Base-by-base conservation (phyloP, 1,284 basidiomycete species). In the Sporisorium graminicola region DNA sequence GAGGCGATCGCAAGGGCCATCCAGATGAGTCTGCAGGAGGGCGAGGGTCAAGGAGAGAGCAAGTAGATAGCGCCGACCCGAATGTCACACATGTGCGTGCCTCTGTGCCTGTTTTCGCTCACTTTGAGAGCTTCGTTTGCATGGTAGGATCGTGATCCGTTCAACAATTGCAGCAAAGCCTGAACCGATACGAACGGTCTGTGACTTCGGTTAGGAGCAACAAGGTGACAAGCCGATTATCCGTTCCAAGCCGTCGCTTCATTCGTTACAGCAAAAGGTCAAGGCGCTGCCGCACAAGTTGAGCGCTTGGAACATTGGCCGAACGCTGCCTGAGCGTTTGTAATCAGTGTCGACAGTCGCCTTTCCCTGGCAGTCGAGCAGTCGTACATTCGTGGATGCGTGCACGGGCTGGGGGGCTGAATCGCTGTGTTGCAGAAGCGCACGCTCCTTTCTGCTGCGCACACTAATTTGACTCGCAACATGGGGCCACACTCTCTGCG, bases 1-100 rank as follows among this genome's bases (percentile, higher is more conserved):
- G 83, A 85, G 58, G 84, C 84, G 22, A 85, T 85, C 56, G 82
- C 83, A 14, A 67, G 80, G 40, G 84, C 84, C 14, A 85, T 85
- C 46, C 78, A 85, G 61, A 84, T 85, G 82, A 85, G 83, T 56
- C 46, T 85, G 63, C 73, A 75, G 64, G 73, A 75, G 26, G 67
- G 67, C 40, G 67, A 67, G n/a, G 67, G 62, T 35, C 50, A 69
- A 46, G 58, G 52, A 16, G 63, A 74, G 16, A 73, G 53, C 70
- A 67, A 73, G 61, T 73, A 60, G 42, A 43, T 13, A 37, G n/a
- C 20, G 5, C 14, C 14, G 16, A 9, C 24, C 16, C 24, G 26
- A 43, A 16, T 24, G n/a, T 43, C 47, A 13, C 24, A 10, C n/a
- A 24, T 26, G 13, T 31, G 26, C n/a, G n/a, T n/a, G n/a, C n/a